A percentile compares a stretch with the other conserved stretches of the same genome.
phyloP scores from a whole-genome alignment of 306 rosid genomes.

The Vigna radiata region DNA sequence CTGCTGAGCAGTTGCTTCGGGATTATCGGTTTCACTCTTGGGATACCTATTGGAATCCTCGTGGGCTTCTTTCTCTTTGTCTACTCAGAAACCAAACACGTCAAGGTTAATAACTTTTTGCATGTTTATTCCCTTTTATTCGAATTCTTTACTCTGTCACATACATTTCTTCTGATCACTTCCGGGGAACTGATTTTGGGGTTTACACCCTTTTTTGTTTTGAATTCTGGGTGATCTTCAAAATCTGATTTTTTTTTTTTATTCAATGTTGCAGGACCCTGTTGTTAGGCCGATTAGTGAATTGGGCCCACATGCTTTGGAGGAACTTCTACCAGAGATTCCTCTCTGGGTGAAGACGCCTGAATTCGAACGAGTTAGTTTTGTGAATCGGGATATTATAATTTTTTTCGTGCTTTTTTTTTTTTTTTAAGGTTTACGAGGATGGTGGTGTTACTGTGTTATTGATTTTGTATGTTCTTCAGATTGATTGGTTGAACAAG shows the following conservation, averaged over 20 bases:
- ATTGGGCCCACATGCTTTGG: slow-evolving; percentile 73
- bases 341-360: slow-evolving; percentile 91
- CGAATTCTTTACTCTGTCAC: not conserved
- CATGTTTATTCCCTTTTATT: not conserved
- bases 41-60: slow-evolving; percentile 85
- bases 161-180: slow-evolving; percentile 20
- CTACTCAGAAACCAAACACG: slow-evolving; percentile 66
- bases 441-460: slow-evolving; percentile 14
- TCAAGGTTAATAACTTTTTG: slow-evolving; percentile 55
- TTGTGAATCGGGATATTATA: slow-evolving; percentile 1
- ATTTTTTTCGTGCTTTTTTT: not conserved
- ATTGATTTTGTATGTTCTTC: slow-evolving; percentile 44
- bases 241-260: slow-evolving; percentile 41
- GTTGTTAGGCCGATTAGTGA: slow-evolving; percentile 68
- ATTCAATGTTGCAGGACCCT: slow-evolving; percentile 66
- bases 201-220: not conserved
- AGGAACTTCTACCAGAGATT: slow-evolving; percentile 79
- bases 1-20: slow-evolving; percentile 68
- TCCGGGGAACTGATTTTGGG: slow-evolving; percentile 12
- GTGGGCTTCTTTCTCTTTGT: slow-evolving; percentile 81
- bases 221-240: slow-evolving; percentile 20
- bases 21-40: slow-evolving; percentile 74
- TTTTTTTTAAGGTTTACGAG: slow-evolving; percentile 6
- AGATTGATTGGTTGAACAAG: slow-evolving; percentile 93
- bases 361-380: slow-evolving; percentile 85